Base-by-base conservation (phyloP, 2,329 filamentous ascomycete genomes). In the Arthrobotrys conoides region DNA sequence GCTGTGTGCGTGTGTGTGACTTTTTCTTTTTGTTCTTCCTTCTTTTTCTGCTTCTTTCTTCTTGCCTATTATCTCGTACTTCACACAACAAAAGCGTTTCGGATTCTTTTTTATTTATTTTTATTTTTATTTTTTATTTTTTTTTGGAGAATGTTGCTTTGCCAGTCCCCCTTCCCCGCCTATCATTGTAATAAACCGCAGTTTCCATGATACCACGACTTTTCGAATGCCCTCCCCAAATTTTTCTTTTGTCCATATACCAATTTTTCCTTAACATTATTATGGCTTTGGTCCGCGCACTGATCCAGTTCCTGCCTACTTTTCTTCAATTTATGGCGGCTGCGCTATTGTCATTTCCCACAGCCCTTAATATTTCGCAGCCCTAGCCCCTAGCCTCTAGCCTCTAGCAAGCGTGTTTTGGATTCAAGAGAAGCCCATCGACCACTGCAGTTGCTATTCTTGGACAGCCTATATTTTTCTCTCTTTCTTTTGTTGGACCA, bases 201-300 rank as follows among this genome's bases (percentile, higher is more conserved):
- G 33, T 22, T 48, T 76, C 63, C 36, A 76, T 76, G 71, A 76
- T 71, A 76, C 63, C 61, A 71, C 51, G 77, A 76, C 48, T 41
- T 53, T 76, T 68, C 71, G 18, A 64, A 48, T 12, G 41, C 53
- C 53, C 30, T 30, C 30, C n/a, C n/a, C 71, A 3, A 3, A 3
- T 6, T 53, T 41, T 67, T 67, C 51, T 53, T 38, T 44, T 48
- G 51, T 76, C 41, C 38, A 76, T 76, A 76, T 44, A 76, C 66
- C 24, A 20, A 65, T 67, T 61, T 36, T 16, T 6, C 24, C 6
- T 30, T 76, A 59, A n/a, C n/a, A n/a, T n/a, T 76, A 76, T 67
- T 67, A 76, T 67, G 66, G 46, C 49, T 44, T 68, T 33, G 49
- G 38, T 44, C 46, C 48, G 16, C 38, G 30, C 20, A 22, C 33